A percentile compares a stretch with the other conserved stretches of the same genome.
Evolutionary conservation across 495 filamentous ascomycete genomes (phyloP).

Genomic region (Hyaloscypha hepaticicola): DNA sequence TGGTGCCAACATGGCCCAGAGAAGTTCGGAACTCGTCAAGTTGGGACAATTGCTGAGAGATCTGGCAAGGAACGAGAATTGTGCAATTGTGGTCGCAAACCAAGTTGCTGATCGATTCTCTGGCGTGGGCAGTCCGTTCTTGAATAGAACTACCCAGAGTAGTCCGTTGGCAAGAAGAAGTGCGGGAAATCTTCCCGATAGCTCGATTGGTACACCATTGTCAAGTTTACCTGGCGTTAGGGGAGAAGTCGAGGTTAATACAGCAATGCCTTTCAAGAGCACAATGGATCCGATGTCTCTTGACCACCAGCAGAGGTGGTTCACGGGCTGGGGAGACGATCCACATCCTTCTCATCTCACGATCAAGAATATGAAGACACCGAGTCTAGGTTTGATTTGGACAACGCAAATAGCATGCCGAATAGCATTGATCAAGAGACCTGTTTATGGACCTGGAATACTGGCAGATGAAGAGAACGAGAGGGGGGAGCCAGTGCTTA

Average conservation of each 20-base stretch:
- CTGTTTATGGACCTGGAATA: conserved; percentile 39
- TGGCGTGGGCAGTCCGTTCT: conserved; percentile 10
- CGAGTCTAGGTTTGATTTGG: conserved; percentile 85
- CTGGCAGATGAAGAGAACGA: conserved; percentile 32
- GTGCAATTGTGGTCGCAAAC: conserved; percentile 90
- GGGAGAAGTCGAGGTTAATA: conserved; percentile 16
- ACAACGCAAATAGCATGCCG: conserved; percentile 80
- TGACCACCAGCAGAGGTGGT: conserved; percentile 88
- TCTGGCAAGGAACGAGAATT: conserved; percentile 65
- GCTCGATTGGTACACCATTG: conserved; percentile 8
- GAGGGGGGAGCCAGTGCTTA: conserved; percentile 35
- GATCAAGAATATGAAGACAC: conserved; percentile 64
- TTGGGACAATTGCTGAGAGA: conserved; percentile 75
- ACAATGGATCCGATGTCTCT: conserved; percentile 60
- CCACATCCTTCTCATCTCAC: conserved; percentile 30
- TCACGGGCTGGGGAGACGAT: conserved; percentile 87
- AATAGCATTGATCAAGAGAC: conserved; percentile 71
- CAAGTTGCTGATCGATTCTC: conserved; percentile 91
- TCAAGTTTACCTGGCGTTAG: conserved; percentile 5
- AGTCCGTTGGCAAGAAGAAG: conserved; percentile 27
- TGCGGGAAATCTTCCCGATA: conserved; percentile 1
- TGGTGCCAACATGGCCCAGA: conserved; percentile 44
- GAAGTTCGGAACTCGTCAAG: conserved; percentile 61
- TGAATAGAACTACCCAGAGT: conserved; percentile 21
- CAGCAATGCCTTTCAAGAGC: conserved; percentile 33